Evolutionary conservation across 805 yeast species (phyloP).

Genomic region (Wickerhamomyces pijperi): DNA sequence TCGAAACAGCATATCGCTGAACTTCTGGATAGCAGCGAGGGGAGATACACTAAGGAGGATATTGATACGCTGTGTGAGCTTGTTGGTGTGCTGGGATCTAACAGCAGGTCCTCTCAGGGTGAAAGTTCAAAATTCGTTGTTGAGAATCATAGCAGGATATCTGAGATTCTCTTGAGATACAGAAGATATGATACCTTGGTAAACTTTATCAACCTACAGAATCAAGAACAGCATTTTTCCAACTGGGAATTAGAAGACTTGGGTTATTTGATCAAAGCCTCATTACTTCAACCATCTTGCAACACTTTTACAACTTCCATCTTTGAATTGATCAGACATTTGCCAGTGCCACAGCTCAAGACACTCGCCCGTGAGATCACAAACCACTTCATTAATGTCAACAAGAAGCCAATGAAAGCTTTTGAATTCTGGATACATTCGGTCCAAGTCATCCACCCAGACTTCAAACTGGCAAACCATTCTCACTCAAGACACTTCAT

Average conservation of each 20-base stretch:
- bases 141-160: too few species aligned
- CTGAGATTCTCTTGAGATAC: background rate
- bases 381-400: background rate
- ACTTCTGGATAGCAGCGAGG: too few species aligned
- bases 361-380: background rate
- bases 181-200: background rate
- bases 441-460: background rate
- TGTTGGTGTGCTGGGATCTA: background rate
- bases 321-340: background rate
- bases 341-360: background rate
- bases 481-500: constrained; percentile 1
- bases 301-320: too few species aligned
- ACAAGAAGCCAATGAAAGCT: constrained; percentile 2
- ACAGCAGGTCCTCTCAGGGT: background rate
- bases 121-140: background rate
- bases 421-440: constrained; percentile 5
- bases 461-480: constrained; percentile 6
- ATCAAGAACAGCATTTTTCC: too few species aligned
- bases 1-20: too few species aligned
- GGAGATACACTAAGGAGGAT: too few species aligned
- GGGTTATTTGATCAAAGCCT: too few species aligned
- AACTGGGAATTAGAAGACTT: too few species aligned
- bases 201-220: background rate
- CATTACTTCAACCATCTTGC: background rate
- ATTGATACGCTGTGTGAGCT: background rate